These are phyloP conservation scores for Ustilago shanxiensis DNA, from an alignment of 1,284 basidiomycete species.

Conservation along the genomic window DNA sequence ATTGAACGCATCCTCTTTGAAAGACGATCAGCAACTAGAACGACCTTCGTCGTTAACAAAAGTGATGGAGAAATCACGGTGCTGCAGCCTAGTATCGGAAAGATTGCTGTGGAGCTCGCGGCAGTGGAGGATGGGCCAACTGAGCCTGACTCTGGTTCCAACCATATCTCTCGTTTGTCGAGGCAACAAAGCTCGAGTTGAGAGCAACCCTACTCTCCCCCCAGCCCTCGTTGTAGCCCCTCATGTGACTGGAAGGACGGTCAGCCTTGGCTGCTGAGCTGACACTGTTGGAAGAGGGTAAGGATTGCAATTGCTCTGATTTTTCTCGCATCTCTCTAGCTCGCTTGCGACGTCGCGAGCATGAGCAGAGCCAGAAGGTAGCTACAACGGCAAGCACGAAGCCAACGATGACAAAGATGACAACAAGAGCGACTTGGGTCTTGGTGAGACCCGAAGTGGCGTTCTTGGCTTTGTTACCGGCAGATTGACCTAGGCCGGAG, in stretches of 20 bases:
- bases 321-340: constrained; percentile 29
- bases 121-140: background rate
- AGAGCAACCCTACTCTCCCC: constrained; percentile 43
- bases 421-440: constrained; percentile 22
- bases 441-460: constrained; percentile 29
- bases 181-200: constrained; percentile 35
- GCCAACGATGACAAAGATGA: constrained; percentile 27
- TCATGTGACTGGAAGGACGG: constrained; percentile 7
- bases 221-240: constrained; percentile 23
- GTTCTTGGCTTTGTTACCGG: constrained; percentile 23
- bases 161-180: constrained; percentile 28
- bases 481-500: constrained; percentile 25
- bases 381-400: constrained; percentile 22
- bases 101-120: constrained; percentile 20
- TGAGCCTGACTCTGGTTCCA: constrained; percentile 17
- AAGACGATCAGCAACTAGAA: too few species aligned
- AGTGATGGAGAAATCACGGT: background rate
- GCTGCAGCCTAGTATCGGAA: constrained; percentile 16
- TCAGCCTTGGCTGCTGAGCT: constrained; percentile 2
- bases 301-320: constrained; percentile 15
- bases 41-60: background rate
- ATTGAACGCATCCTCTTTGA: too few species aligned
- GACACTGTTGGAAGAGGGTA: constrained; percentile 10
- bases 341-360: constrained; percentile 33
- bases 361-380: constrained; percentile 42